Evolutionary conservation across 2,329 filamentous ascomycete species (phyloP), one percentile per base, ranked within the genome.

Genomic region (Chaetomiaceae sp.): DNA sequence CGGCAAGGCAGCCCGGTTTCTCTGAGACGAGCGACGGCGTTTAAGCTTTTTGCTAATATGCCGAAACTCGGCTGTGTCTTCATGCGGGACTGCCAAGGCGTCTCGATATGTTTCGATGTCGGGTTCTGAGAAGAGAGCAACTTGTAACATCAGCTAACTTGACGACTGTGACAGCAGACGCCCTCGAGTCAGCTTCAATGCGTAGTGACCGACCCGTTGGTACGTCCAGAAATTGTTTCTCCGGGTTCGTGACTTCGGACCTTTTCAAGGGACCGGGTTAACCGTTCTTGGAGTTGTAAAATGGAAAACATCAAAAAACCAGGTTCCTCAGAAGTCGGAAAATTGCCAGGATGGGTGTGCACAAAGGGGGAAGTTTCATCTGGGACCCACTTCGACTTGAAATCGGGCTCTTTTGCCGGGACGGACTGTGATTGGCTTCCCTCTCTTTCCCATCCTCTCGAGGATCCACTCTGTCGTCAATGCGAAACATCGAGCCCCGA

Each of bases 331-430:
- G 9, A 34, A 4, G 31, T 8, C n/a, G 34, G 33, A 58, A 53
- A 55, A 40, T 44, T 56, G 34, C 25, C 42, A 58, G 49, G 52
- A 46, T 36, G 19, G 27, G 12, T 38, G 42, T 46, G 42, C 42
- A 47, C n/a, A 47, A 49, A 33, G 37, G 55, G 40, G 47, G 38
- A 23, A 29, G 60, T 62, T 62, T 62, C 60, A 62, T 45, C 43
- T 48, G 37, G 12, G 43, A 40, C 38, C 53, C 34, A 25, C 43
- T 34, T 42, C 12, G 29, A 40, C 20, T 7, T 48, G 39, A 53
- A 50, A 53, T 51, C 50, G 37, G n/a, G 31, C 40, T 38, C 25
- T 53, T 42, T 11, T 6, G 20, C 51, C 37, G 59, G 54, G 38
- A 27, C 47, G 19, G 6, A n/a, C 36, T 47, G 19, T 58, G 48